Evolutionary conservation across 139 green algal genomes (phyloP), one percentile per base, ranked within the genome.

Genomic region (Penium margaritaceum): DNA sequence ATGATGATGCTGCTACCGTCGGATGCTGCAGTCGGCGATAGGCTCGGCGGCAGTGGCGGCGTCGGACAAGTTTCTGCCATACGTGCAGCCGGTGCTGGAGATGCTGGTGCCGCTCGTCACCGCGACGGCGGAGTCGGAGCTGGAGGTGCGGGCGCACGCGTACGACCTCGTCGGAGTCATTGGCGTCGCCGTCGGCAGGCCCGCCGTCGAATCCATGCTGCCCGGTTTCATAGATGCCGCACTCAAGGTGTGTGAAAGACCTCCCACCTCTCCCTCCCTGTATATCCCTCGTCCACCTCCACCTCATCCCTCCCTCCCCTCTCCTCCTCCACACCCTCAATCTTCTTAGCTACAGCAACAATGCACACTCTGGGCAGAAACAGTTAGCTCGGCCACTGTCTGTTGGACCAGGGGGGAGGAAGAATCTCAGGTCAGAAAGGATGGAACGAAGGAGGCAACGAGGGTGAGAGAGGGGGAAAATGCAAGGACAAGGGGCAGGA

Each of bases 111-210:
- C 84, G 51, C 90, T 90, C 83, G 84, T 92, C 82, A 41, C 74
- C 44, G 51, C 63, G 29, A 75, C 70, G 12, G 54, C 72, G 27
- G 64, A 78, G 0, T 67, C 87, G 41, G 53, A 72, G 36, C 51
- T 94, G 29, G 37, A 60, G 34, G 81, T 83, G 55, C 85, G 88
- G 27, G 87, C 78, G 44, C 79, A 76, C n/a, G 88, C 89, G 14
- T 88, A 87, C 5, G 89, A 94, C 64, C 70, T 65, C 2, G 76
- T 83, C 17, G 88, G 87, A 24, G 69, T 94, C 27, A 61, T 94
- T 43, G 75, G 83, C 9, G 72, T 81, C 2, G 68, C 78, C 1
- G 51, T 88, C 1, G 83, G 85, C 1, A 35, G 38, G 32, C 36
- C 66, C 14, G 70, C 43, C 27, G 62, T 86, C 54, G n/a, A 32